Evolutionary conservation across 192 early-diverging fungal species (phyloP).

Genomic region (Backusella mclennaniae): DNA sequence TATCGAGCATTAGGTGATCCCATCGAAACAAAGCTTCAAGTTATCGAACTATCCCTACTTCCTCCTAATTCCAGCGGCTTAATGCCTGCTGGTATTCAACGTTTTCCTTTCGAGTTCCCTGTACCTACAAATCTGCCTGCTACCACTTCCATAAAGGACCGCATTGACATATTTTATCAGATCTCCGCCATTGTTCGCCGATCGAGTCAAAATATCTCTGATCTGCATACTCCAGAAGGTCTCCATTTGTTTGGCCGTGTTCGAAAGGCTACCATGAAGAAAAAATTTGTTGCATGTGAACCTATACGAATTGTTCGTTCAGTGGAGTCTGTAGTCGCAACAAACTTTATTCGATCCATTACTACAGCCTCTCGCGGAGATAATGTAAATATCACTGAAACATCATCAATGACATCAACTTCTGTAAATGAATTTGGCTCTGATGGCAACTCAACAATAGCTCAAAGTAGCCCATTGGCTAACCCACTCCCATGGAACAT

Average conservation of each 20-base stretch:
- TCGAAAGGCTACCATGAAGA: slow-evolving; percentile 2
- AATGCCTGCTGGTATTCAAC: slow-evolving; percentile 23
- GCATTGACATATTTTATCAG: slow-evolving; percentile 25
- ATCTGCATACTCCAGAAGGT: not conserved
- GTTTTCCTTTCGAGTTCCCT: slow-evolving; percentile 35
- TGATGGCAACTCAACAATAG: not conserved
- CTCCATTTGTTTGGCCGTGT: not conserved
- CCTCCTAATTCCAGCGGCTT: slow-evolving; percentile 17
- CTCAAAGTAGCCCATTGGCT: not conserved
- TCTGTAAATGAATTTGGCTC: not conserved
- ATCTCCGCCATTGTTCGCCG: slow-evolving; percentile 14
- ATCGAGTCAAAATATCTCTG: not conserved
- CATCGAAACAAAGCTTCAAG: slow-evolving; percentile 21
- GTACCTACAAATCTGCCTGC: slow-evolving; percentile 27
- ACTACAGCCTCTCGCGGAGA: not conserved
- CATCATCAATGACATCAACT: not conserved
- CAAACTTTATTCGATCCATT: not conserved
- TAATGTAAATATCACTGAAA: not conserved
- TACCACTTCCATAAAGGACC: slow-evolving; percentile 13
- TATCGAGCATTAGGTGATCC: not conserved
- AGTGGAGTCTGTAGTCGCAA: not conserved
- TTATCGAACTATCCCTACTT: slow-evolving; percentile 25
- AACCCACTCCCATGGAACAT: slow-evolving; percentile 6
- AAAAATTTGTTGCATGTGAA: not conserved
- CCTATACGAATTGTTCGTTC: slow-evolving; percentile 19